These are phyloP conservation scores for Moesziomyces parantarcticus DNA, from an alignment of 1,284 basidiomycete species.

Conservation along the genomic window DNA sequence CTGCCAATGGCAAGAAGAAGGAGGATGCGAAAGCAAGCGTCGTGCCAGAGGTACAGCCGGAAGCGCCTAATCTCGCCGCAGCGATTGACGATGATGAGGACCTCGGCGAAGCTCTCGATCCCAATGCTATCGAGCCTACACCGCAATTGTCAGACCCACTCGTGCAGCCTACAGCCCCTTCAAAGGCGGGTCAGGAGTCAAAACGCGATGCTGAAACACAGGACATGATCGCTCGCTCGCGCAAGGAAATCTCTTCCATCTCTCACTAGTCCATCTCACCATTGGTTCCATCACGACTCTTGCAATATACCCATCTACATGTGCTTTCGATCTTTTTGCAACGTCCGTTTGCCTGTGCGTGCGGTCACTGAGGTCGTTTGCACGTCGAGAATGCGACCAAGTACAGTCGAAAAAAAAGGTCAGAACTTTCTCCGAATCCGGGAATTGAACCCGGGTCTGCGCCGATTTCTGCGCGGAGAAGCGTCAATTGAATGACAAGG, in stretches of 20 bases:
- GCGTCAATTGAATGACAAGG: conserved; percentile 43
- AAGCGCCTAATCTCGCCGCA: neutral
- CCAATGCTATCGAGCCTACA: neutral
- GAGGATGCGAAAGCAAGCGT: neutral
- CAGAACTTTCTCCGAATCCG: conserved; percentile 44
- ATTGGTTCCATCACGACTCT: neutral
- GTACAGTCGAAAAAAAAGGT: conserved; percentile 13
- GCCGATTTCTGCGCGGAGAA: conserved; percentile 47
- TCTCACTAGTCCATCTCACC: conserved; percentile 1
- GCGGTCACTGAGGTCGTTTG: too few species aligned
- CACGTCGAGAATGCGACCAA: too few species aligned
- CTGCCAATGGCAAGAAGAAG: neutral
- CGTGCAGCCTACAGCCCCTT: too few species aligned
- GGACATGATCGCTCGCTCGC: conserved; percentile 26
- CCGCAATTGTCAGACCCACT: too few species aligned
- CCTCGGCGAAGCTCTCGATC: conserved; percentile 34
- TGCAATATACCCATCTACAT: conserved; percentile 17
- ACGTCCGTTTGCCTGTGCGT: neutral
- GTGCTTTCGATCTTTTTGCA: too few species aligned
- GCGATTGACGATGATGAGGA: conserved; percentile 29
- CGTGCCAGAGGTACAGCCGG: neutral
- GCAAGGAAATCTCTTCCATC: conserved; percentile 36
- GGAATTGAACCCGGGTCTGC: conserved; percentile 58
- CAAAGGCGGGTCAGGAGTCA: neutral
- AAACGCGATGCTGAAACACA: conserved; percentile 28